Conservation (phyloP, 108 stramenopile species). For the Stephanodiscus triporus region DNA sequence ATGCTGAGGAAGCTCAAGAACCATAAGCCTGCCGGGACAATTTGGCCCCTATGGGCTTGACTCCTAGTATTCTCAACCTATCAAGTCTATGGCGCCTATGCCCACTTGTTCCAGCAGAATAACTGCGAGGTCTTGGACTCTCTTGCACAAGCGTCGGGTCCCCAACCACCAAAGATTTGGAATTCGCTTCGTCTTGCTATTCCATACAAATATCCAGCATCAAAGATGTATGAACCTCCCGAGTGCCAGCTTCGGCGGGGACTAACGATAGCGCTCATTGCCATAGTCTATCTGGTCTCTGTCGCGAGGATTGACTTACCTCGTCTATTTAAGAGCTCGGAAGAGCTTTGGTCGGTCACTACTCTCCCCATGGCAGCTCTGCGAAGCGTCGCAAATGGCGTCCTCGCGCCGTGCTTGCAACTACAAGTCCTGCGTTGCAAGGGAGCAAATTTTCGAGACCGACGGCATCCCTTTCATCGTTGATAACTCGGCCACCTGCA, state of each 20-base stretch:
- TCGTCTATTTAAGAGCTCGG: not conserved
- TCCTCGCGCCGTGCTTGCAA: not conserved
- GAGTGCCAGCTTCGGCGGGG: not conserved
- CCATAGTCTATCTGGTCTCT: not conserved
- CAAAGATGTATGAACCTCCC: not conserved
- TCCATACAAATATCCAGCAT: not conserved
- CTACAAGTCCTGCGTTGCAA: not conserved
- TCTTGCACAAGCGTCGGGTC: not conserved
- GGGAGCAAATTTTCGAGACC: not conserved
- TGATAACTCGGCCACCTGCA: conserved; percentile 2
- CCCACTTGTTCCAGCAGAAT: not conserved
- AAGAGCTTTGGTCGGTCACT: not conserved
- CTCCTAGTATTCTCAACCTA: too few species aligned
- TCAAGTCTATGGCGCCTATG: too few species aligned
- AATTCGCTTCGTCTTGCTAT: not conserved
- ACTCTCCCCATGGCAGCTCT: not conserved
- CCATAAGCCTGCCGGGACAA: not conserved
- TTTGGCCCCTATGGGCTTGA: not conserved
- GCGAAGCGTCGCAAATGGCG: not conserved
- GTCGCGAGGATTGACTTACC: not conserved
- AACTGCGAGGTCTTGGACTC: not conserved
- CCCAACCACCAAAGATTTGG: not conserved
- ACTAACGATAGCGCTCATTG: not conserved
- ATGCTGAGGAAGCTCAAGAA: not conserved
- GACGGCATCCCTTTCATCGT: conserved; percentile 4